Base-by-base conservation (phyloP, 192 early-diverging fungal genomes). In the Thamnidium elegans region DNA sequence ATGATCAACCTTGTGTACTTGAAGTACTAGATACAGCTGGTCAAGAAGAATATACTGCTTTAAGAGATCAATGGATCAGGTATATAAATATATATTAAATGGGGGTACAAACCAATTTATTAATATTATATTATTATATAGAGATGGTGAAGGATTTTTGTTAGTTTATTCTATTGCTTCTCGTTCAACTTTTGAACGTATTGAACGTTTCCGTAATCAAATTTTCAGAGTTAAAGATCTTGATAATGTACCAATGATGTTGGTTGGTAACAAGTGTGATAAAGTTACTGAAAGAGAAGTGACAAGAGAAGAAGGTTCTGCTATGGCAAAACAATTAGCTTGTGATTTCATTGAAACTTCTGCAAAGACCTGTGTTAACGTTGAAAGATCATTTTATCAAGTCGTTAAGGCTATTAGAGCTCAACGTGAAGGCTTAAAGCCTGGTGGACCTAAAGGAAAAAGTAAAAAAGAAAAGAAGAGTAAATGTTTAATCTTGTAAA, bases 1-100 rank as follows among this genome's bases (percentile, higher is more conserved):
- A 98, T 74, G 93, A 91, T 45, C 87, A 95, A 74, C 92, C 93
- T 67, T 98, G 95, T 77, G 93, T 97, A 72, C 76, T 98, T 19
- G 95, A 98, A 77, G 91, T 98, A 71, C 81, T 98, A 44, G 96
- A 97, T 81, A 97, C 94, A 45, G 96, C 96, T 43, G 96, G 94
- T 39, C 87, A 91, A 72, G 88, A 86, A 67, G 87, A 90, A 72
- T 90, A 89, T 75, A 89, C 88, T n/a, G 87, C 87, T 17, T 72
- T 91, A 34, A 84, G 87, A 62, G 90, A 91, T 65, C 87, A 89
- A 76, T 91, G 87, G 89, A 89, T 89, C 65, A 78, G 67, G 45
- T n/a, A n/a, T n/a, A n/a, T n/a, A n/a, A n/a, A n/a, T n/a, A n/a
- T n/a, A n/a, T n/a, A n/a, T n/a, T n/a, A n/a, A n/a, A n/a, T n/a